A percentile compares a stretch with the other conserved stretches of the same genome.
Conservation (phyloP, 306 rosid species). For the Cucumis sativus region Cucumber_9930_V3 NC_026657.2:40156501-40157000, state of each 20-base stretch:
- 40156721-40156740: slow-evolving; percentile 53
- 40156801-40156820: slow-evolving; percentile 44
- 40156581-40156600: too few species aligned
- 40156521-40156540: too few species aligned
- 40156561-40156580: too few species aligned
- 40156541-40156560: too few species aligned
- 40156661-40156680: too few species aligned
- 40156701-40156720: slow-evolving; percentile 53
- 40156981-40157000: slow-evolving; percentile 71
- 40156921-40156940: slow-evolving; percentile 47
- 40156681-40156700: slow-evolving; percentile 63
- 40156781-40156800: slow-evolving; percentile 50
- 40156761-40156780: slow-evolving; percentile 90
- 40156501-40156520: too few species aligned
- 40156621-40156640: too few species aligned
- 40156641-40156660: too few species aligned
- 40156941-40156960: slow-evolving; percentile 87
- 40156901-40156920: slow-evolving; percentile 33
- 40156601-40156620: too few species aligned
- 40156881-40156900: neutral
- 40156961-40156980: slow-evolving; percentile 70
- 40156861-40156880: too few species aligned
- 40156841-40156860: too few species aligned
- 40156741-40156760: slow-evolving; percentile 50
- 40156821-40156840: neutral